A percentile compares a stretch with the other conserved stretches of the same genome.
These are phyloP conservation scores for Trichoderma simmonsii DNA, from an alignment of 2,329 filamentous ascomycete genomes.

Conservation along the genomic window DNA sequence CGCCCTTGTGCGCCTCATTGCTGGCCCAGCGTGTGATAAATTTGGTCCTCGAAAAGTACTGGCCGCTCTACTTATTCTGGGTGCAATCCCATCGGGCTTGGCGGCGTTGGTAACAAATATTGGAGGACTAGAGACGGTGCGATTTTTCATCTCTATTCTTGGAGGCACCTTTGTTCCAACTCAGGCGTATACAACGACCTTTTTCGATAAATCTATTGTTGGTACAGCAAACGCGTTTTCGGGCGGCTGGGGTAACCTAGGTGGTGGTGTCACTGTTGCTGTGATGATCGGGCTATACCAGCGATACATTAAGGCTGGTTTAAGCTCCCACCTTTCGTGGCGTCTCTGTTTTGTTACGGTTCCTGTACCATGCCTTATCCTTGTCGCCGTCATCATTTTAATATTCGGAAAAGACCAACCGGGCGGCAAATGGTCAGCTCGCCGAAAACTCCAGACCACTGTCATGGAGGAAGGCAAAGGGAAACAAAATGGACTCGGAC, in stretches of 20 bases:
- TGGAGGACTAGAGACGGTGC: constrained; percentile 63
- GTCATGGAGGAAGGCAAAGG: constrained; percentile 55
- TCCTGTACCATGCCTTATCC: constrained; percentile 76
- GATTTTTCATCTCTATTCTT: constrained; percentile 79
- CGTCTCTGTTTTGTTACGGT: constrained; percentile 63
- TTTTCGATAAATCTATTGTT: constrained; percentile 90
- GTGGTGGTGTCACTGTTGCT: constrained; percentile 89
- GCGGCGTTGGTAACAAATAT: constrained; percentile 69
- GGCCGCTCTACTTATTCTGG: constrained; percentile 70
- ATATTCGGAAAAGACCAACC: constrained; percentile 79
- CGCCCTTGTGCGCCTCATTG: constrained; percentile 71
- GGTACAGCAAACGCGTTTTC: constrained; percentile 84
- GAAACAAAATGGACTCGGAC: constrained; percentile 26
- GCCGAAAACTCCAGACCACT: constrained; percentile 51
- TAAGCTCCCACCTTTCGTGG: constrained; percentile 67
- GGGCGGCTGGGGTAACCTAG: constrained; percentile 81
- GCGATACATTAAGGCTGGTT: constrained; percentile 54
- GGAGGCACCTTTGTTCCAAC: constrained; percentile 79
- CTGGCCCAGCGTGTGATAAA: constrained; percentile 80
- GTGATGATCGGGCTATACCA: constrained; percentile 89
- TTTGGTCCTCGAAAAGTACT: constrained; percentile 81
- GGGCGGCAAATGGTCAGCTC: constrained; percentile 75
- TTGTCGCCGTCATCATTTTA: constrained; percentile 63
- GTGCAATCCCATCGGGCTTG: constrained; percentile 76
- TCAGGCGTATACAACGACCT: constrained; percentile 89